These are phyloP conservation scores for Mycena olivaceomarginata DNA, from an alignment of 768 basidiomycete species.

Conservation along the genomic window DNA sequence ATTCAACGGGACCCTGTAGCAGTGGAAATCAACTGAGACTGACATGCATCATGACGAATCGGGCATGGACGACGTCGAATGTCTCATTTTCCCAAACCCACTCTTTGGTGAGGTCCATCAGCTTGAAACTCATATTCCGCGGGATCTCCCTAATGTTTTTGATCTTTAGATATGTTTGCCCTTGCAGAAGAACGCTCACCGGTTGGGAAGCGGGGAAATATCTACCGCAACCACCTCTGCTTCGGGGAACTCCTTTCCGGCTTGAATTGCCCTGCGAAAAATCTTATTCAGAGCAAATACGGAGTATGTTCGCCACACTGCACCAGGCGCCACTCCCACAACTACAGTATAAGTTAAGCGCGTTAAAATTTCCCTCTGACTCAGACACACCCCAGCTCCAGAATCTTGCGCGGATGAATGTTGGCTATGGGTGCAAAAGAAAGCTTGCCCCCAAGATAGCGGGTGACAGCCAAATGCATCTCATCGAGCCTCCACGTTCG, in stretches of 20 bases:
- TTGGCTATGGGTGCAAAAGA: not conserved
- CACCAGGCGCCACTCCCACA: conserved; percentile 2
- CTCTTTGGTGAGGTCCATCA: not conserved
- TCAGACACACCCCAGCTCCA: not conserved
- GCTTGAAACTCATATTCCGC: not conserved
- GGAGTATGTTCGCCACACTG: too few species aligned
- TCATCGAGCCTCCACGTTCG: conserved; percentile 12
- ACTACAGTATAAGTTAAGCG: too few species aligned
- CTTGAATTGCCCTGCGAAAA: not conserved
- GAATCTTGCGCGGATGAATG: not conserved
- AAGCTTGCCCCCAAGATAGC: not conserved
- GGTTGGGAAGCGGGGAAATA: not conserved
- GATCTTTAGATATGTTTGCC: not conserved
- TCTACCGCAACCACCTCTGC: conserved; percentile 12
- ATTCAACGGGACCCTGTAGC: too few species aligned
- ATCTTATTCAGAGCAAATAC: not conserved
- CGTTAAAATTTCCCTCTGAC: not conserved
- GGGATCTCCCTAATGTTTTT: not conserved
- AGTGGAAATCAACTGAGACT: not conserved
- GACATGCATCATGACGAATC: not conserved
- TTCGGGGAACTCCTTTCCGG: conserved; percentile 3
- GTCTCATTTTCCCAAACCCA: not conserved
- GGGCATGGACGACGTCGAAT: conserved; percentile 17
- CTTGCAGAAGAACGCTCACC: not conserved
- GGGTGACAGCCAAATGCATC: not conserved